A percentile compares a stretch with the other conserved stretches of the same genome.
phyloP scores from a whole-genome alignment of 331 rosid genomes.

The Saraca asoca region DNA sequence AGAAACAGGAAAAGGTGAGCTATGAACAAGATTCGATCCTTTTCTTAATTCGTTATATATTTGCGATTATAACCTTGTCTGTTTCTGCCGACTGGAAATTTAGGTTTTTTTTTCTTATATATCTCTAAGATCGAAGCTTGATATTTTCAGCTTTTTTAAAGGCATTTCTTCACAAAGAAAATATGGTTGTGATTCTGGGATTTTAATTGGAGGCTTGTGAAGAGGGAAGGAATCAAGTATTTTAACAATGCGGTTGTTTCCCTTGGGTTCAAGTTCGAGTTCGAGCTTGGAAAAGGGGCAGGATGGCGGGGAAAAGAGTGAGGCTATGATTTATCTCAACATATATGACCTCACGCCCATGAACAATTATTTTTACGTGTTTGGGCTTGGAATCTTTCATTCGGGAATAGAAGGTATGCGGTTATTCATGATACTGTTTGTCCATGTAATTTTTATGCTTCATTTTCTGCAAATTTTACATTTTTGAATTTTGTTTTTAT shows the following conservation, averaged over 20 bases:
- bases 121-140: conserved; percentile 9
- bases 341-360: conserved; percentile 88
- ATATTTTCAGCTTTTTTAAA: conserved; percentile 4
- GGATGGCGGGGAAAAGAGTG: conserved; percentile 30
- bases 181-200: conserved; percentile 44
- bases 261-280: conserved; percentile 46
- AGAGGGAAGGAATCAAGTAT: conserved; percentile 33
- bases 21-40: conserved; percentile 14
- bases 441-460: no score
- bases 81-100: conserved; percentile 11
- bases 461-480: no score
- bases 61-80: neutral
- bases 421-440: conserved; percentile 1
- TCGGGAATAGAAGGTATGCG: conserved; percentile 86
- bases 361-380: conserved; percentile 75
- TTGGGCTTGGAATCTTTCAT: conserved; percentile 86
- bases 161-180: conserved; percentile 30
- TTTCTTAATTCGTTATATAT: conserved; percentile 4
- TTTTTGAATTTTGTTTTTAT: no score
- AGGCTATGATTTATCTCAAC: conserved; percentile 70
- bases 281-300: conserved; percentile 52
- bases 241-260: conserved; percentile 69
- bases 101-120: neutral
- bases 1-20: neutral
- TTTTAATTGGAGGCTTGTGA: conserved; percentile 13